phyloP scores from a whole-genome alignment of 2,329 filamentous ascomycete genomes.

The Pseudogymnoascus sp. region DNA sequence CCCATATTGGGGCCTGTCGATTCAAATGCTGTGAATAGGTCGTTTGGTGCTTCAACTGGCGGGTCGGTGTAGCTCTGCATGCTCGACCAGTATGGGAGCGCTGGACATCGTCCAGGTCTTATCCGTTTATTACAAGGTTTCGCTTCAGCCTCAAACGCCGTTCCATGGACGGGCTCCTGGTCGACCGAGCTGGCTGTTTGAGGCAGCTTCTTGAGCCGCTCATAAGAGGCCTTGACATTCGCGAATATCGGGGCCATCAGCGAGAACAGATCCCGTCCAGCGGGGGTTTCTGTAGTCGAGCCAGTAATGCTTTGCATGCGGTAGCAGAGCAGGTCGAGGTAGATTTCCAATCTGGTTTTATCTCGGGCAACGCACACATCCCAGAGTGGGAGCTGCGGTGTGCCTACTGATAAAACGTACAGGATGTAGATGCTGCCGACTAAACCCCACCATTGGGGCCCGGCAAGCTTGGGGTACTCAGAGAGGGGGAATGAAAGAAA shows the following conservation, averaged over 20 bases:
- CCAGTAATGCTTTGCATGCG: conserved; percentile 2
- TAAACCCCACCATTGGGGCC: not conserved
- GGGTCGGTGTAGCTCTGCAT: not conserved
- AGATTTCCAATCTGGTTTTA: not conserved
- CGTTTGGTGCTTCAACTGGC: not conserved
- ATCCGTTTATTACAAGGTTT: not conserved
- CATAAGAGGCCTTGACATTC: not conserved
- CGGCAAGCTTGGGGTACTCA: not conserved
- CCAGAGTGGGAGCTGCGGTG: not conserved
- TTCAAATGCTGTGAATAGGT: not conserved
- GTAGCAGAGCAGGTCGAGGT: not conserved
- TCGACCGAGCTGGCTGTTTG: not conserved
- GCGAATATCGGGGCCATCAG: not conserved
- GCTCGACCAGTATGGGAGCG: not conserved
- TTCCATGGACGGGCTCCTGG: not conserved
- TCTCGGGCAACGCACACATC: not conserved
- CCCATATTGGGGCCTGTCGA: not conserved
- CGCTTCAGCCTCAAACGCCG: not conserved
- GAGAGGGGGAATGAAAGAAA: conserved; percentile 3
- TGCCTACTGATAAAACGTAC: conserved; percentile 1
- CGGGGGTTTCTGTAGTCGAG: not conserved
- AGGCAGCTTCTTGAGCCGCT: not conserved
- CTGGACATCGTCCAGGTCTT: not conserved
- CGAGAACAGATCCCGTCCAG: not conserved
- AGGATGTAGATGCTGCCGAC: not conserved